A percentile compares a stretch with the other conserved stretches of the same genome.
Conservation (phyloP, 2,329 filamentous ascomycete genomes). For the Corniculantispora saksenae region DNA sequence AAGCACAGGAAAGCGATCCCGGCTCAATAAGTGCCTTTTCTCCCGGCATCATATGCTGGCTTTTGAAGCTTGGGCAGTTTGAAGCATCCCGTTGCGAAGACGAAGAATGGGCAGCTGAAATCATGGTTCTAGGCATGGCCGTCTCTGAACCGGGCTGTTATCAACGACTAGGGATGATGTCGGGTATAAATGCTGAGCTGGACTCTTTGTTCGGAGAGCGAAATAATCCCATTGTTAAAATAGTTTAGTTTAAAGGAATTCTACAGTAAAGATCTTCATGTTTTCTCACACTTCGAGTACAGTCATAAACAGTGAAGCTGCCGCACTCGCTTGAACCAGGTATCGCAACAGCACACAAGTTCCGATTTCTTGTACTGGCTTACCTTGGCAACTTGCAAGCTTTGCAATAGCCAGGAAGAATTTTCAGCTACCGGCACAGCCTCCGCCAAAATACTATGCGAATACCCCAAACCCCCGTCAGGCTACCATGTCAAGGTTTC, state of each 20-base stretch:
- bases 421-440: no score
- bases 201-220: neutral
- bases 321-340: no score
- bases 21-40: neutral
- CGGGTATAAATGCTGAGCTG: neutral
- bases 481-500: neutral
- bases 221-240: neutral
- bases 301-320: no score
- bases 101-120: neutral
- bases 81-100: neutral
- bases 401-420: no score
- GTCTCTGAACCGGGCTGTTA: neutral
- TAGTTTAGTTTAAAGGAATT: neutral
- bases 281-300: no score
- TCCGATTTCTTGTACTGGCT: no score
- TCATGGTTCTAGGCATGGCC: slow-evolving; percentile 1
- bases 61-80: neutral
- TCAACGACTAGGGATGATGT: slow-evolving; percentile 1
- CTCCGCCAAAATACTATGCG: no score
- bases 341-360: no score
- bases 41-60: neutral
- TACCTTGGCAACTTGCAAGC: no score
- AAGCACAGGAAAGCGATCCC: neutral
- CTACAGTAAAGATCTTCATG: no score
- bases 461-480: no score